These are phyloP conservation scores for Voacanga thouarsii DNA, from an alignment of 257 asterid genomes.

Conservation along the genomic window DNA sequence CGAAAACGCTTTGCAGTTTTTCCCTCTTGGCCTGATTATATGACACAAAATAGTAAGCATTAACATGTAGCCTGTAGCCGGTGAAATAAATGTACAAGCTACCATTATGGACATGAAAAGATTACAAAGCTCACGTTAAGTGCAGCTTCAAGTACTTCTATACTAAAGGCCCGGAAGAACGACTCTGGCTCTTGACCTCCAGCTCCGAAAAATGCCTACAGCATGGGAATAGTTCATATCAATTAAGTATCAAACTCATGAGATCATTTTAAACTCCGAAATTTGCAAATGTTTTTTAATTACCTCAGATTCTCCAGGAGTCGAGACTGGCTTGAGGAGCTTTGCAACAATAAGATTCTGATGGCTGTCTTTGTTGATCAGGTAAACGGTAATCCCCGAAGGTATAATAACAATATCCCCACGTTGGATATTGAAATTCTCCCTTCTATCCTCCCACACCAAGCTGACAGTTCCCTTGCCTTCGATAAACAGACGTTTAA, in stretches of 20 bases:
- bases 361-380: slow-evolving; percentile 48
- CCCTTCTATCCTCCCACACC: slow-evolving; percentile 38
- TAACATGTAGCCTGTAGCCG: no score
- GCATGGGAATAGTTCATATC: neutral
- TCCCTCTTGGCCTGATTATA: slow-evolving; percentile 36
- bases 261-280: neutral
- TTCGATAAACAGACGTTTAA: slow-evolving; percentile 1
- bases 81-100: no score
- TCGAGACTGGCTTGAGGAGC: slow-evolving; percentile 45
- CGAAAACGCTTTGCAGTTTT: slow-evolving; percentile 34
- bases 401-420: slow-evolving; percentile 56
- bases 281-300: neutral
- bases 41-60: neutral
- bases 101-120: neutral
- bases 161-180: slow-evolving; percentile 48
- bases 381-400: slow-evolving; percentile 51
- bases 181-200: slow-evolving; percentile 61
- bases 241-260: neutral
- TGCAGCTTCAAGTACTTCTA: slow-evolving; percentile 61
- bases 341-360: slow-evolving; percentile 41
- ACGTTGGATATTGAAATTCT: slow-evolving; percentile 42
- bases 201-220: slow-evolving; percentile 51
- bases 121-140: slow-evolving; percentile 35
- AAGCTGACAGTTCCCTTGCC: slow-evolving; percentile 55
- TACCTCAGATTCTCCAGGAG: slow-evolving; percentile 62